Base-by-base conservation (phyloP, 768 basidiomycete genomes). In the Rhizopogon sp. region DNA sequence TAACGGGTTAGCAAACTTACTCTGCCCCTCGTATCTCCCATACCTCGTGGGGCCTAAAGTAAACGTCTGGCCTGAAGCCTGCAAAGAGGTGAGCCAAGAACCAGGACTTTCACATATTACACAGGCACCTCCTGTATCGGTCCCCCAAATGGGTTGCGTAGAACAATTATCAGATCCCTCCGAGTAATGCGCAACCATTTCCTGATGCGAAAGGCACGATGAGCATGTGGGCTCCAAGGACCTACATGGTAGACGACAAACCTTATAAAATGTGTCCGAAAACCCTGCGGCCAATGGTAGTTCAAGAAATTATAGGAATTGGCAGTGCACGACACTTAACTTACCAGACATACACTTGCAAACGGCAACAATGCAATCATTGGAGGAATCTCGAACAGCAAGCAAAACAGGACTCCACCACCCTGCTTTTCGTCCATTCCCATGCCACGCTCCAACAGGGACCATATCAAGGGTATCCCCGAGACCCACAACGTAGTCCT, bases 361-460 rank as follows among this genome's bases (percentile, higher is more conserved):
- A 16, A 94, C 79, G 2, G 88, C 93, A 43, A 91, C 83, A 53
- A 85, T 71, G 53, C 72, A 78, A 29, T 82, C 87, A 8, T 72
- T 74, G 55, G 78, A 74, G 20, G 81, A 71, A 63, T 93, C 84
- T 79, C 87, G 86, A 40, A 87, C 71, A 13, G 85, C 92, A 43
- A 95, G 76, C 5, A 97, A 74, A 60, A 96, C 82, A 1, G 93
- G 93, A 59, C 87, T 90, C 90, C 91, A 97, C 94, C 93, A 96
- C 45, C 82, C 79, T 14, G 84, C 86, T 72, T 96, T 97, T 37
- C 93, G 74, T 33, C 94, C 94, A 65, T 85, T 88, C 45, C 93
- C 93, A 72, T 93, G 83, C 90, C 91, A 95, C 43, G 90, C 93
- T 46, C 84, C 87, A 51, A 88, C 74, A 29, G 88, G 87, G 31